Conservation (phyloP, 805 yeast species). For the Candida nitratophila region DNA sequence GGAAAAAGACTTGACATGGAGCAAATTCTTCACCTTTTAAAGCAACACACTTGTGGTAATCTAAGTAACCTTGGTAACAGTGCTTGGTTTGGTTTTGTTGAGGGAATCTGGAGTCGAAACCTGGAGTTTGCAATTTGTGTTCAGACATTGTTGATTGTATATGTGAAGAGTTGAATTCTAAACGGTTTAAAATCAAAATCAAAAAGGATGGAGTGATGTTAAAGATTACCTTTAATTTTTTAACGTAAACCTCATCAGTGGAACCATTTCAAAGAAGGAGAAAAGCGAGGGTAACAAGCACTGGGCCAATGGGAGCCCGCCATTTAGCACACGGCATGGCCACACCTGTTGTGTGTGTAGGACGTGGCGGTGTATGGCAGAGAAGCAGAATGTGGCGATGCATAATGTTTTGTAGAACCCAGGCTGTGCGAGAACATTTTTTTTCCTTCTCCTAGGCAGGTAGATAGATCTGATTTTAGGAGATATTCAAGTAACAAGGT, state of each 20-base stretch:
- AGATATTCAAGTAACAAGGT: no score
- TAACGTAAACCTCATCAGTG: not conserved
- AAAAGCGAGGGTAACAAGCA: not conserved
- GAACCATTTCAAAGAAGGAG: not conserved
- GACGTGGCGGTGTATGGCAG: not conserved
- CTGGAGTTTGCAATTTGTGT: slow-evolving; percentile 53
- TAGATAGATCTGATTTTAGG: no score
- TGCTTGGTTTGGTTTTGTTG: slow-evolving; percentile 96
- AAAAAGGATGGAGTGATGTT: no score
- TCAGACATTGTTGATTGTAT: slow-evolving; percentile 10
- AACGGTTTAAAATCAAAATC: no score
- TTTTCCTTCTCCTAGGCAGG: no score
- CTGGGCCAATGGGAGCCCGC: not conserved
- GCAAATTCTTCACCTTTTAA: slow-evolving; percentile 98
- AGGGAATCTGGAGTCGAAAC: slow-evolving; percentile 92
- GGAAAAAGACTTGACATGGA: slow-evolving; percentile 93
- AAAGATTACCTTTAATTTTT: not conserved
- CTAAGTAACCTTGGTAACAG: slow-evolving; percentile 97
- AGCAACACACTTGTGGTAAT: slow-evolving; percentile 94
- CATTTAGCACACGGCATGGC: not conserved
- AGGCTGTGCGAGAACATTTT: no score
- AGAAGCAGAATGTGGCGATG: no score
- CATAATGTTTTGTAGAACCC: no score
- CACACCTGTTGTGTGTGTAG: no score
- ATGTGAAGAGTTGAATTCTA: no score